Base-by-base conservation (phyloP, 2,329 filamentous ascomycete genomes). In the Fusarium sp. region DNA sequence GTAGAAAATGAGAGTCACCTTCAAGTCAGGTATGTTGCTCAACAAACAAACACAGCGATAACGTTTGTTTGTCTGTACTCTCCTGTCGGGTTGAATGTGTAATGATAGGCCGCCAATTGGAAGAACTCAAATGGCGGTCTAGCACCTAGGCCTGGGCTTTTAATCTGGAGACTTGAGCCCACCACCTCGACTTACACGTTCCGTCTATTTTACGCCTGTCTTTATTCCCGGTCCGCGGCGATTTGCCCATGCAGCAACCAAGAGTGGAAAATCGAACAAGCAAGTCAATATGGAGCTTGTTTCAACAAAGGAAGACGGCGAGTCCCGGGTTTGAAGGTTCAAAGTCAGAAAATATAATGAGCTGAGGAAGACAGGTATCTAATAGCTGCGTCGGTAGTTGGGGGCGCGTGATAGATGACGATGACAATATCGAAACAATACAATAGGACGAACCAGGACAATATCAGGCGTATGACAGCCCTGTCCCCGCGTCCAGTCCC, bases 61-160 rank as follows among this genome's bases (percentile, higher is more conserved):
- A n/a, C 34, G 17, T 62, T 38, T 40, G 28, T 54, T 39, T 49
- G 45, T 24, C 17, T 50, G 58, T 53, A 34, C 44, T 43, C 46
- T 39, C 39, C 50, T 53, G 45, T 15, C 47, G 45, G 44, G 19
- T 22, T 50, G 59, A 71, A 65, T 74, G 69, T 67, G 73, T 76
- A 77, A 77, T 77, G 58, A 70, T 73, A 57, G 59, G 56, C 69
- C 68, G 73, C 75, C 75, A 76, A 77, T 78, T 77, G 76, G 76
- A 76, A 76, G 75, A 74, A 53, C 38, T 24, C 46, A 69, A 75
- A 70, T 67, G 59, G 73, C 73, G 73, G 73, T 75, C 73, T 75
- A 72, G 62, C 28, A 38, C 26, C 22, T 33, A 36, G 39, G 44
- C 49, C 52, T 60, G 43, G 62, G 13, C 54, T 64, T 43, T 62